phyloP scores from a whole-genome alignment of 2,329 filamentous ascomycete genomes.

The Colletotrichum tropicale region DNA sequence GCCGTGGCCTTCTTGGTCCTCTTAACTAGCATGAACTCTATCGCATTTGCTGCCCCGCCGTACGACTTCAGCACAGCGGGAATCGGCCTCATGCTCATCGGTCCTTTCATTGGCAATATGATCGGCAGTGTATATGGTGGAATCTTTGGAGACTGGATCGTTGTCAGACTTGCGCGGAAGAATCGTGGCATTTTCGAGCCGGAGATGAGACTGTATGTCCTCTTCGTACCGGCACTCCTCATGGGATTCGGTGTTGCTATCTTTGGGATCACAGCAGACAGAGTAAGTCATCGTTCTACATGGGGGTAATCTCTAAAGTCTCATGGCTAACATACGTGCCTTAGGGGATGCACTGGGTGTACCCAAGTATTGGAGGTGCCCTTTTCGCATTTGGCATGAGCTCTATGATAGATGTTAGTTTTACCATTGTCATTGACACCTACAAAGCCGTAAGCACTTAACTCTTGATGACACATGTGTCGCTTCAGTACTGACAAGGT shows the following conservation, averaged over 20 bases:
- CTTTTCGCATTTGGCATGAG: conserved; percentile 43
- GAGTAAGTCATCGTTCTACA: conserved; percentile 3
- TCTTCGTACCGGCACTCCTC: conserved; percentile 27
- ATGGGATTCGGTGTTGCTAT: conserved; percentile 41
- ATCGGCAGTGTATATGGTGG: neutral
- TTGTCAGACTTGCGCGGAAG: conserved; percentile 38
- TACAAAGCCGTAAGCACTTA: neutral
- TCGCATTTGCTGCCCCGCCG: neutral
- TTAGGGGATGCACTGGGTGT: conserved; percentile 48
- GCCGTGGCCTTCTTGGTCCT: neutral
- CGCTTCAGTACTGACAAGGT: neutral
- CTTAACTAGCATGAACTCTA: neutral
- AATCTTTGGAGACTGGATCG: neutral
- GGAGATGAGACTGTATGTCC: conserved; percentile 43
- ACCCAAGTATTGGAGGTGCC: conserved; percentile 37
- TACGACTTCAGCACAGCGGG: neutral
- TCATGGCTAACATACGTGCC: neutral
- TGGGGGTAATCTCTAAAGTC: fast-evolving
- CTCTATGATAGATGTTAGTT: conserved; percentile 36
- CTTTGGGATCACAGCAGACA: conserved; percentile 34
- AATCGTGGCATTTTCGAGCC: conserved; percentile 48
- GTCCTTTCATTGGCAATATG: neutral
- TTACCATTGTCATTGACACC: neutral
- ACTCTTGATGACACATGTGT: fast-evolving
- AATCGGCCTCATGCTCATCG: neutral